Conservation (phyloP, 805 yeast species). For the Dipodascus albidus region DNA sequence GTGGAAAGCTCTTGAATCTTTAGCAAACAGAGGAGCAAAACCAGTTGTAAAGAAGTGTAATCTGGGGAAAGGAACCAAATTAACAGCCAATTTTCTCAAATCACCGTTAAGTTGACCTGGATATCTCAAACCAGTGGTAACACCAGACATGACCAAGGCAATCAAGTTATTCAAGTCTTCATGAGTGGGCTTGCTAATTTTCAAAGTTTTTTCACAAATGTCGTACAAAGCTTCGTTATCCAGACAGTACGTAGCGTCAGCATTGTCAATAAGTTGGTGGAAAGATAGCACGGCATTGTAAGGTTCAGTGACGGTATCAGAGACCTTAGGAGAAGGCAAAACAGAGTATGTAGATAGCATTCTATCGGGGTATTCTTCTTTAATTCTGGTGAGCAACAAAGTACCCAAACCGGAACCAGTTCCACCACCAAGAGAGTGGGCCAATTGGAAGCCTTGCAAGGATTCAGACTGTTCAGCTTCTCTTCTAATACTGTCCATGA, state of each 20-base stretch:
- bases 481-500: constrained; percentile 80
- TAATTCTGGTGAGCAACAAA: constrained; percentile 66
- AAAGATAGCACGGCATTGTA: constrained; percentile 86
- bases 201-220: constrained; percentile 78
- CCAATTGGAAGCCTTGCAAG: constrained; percentile 87
- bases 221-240: constrained; percentile 90
- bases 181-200: constrained; percentile 68
- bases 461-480: constrained; percentile 92
- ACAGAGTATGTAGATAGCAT: constrained; percentile 95
- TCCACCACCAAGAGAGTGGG: constrained; percentile 81
- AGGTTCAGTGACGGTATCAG: constrained; percentile 92
- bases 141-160: constrained; percentile 89
- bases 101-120: constrained; percentile 94
- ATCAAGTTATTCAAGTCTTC: constrained; percentile 72
- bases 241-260: constrained; percentile 90
- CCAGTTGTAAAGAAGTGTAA: constrained; percentile 94
- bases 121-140: constrained; percentile 84
- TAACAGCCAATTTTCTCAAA: constrained; percentile 85
- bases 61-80: constrained; percentile 90
- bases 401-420: constrained; percentile 98
- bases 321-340: constrained; percentile 81
- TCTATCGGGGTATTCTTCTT: constrained; percentile 90
- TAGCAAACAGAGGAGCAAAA: constrained; percentile 81
- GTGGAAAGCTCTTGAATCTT: constrained; percentile 72
- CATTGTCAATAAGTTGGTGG: constrained; percentile 81